Base-by-base conservation (phyloP, 257 asterid genomes). In the Solanum clarkiae region DNA sequence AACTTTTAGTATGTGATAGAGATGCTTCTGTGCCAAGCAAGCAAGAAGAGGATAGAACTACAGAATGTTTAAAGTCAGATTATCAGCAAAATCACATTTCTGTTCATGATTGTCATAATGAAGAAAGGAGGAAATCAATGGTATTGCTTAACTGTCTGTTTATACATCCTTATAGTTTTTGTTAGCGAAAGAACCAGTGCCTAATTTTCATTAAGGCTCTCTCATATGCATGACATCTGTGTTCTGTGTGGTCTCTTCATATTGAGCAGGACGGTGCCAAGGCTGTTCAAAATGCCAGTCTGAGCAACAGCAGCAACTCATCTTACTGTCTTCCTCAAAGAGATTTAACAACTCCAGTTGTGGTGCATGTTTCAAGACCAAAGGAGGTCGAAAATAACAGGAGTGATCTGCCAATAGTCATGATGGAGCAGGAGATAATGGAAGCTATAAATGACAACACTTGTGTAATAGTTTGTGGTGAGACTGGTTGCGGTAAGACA, bases 341-440 rank as follows among this genome's bases (percentile, higher is more conserved):
- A 79, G 66, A 85, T 87, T 84, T 86, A 65, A 84, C 81, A 83
- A 84, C 92, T 84, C 97, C 97, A 59, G 89, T 90, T 49, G 93
- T 91, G 88, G 95, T 95, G 86, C 94, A 86, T 59, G 97, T 94
- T 47, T 88, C 91, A 80, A 93, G 99, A 86, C 95, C 99, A 36
- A 88, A 89, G 90, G 95, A 89, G 72, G 97, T 94, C 66, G 97
- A 95, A 86, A 86, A 90, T 85, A 95, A 91, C 84, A 91, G 98
- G 88, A 91, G 55, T 84, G 91, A 90, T 86, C 96, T 96, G 86
- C 99, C 98, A 8, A 94, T 96, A 87, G 95, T 96, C 84, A 95
- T 94, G 98, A 94, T 92, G 98, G 99, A 96, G 93, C 97, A 94
- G 88, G 99, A 96, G 89, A 93, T 95, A 89, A 96, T 95, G 98